Percentiles rank a stretch among this genome's conserved stretches.
These are phyloP conservation scores for Ceratobasidium sp. DNA, from an alignment of 1,284 basidiomycete genomes.

Conservation along the genomic window DNA sequence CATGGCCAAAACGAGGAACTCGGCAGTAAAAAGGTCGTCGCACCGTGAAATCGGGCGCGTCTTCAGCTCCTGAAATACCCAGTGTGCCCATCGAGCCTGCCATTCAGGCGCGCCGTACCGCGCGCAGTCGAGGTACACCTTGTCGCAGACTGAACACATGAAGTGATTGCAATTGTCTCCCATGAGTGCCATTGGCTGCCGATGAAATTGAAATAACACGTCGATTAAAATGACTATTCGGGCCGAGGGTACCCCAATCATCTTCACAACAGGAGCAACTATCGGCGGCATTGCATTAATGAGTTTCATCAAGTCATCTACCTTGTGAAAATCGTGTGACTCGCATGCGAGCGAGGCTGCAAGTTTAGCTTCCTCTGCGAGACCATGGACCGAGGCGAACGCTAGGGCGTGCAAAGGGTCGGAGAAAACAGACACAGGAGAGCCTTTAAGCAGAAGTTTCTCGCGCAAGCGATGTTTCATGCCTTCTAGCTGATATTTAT, in stretches of 20 bases:
- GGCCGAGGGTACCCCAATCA: background rate
- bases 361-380: slow-evolving; percentile 3
- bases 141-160: background rate
- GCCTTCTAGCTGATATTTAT: slow-evolving; percentile 29
- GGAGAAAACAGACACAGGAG: background rate
- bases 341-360: background rate
- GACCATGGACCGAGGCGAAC: background rate
- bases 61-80: slow-evolving; percentile 10
- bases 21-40: background rate
- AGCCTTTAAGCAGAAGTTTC: background rate
- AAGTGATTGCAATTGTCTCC: background rate
- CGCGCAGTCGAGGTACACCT: too few species aligned
- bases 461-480: slow-evolving; percentile 3
- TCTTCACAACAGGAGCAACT: background rate
- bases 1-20: background rate
- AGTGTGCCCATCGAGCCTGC: slow-evolving; percentile 17
- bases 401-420: slow-evolving; percentile 16
- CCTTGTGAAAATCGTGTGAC: background rate
- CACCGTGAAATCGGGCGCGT: background rate
- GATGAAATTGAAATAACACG: slow-evolving; percentile 6
- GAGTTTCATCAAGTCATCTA: background rate
- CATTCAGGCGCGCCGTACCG: slow-evolving; percentile 18
- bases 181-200: background rate
- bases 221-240: background rate
- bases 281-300: background rate